Evolutionary conservation across 108 stramenopile species (phyloP).

Genomic region (Nitzschia inconspicua): DNA sequence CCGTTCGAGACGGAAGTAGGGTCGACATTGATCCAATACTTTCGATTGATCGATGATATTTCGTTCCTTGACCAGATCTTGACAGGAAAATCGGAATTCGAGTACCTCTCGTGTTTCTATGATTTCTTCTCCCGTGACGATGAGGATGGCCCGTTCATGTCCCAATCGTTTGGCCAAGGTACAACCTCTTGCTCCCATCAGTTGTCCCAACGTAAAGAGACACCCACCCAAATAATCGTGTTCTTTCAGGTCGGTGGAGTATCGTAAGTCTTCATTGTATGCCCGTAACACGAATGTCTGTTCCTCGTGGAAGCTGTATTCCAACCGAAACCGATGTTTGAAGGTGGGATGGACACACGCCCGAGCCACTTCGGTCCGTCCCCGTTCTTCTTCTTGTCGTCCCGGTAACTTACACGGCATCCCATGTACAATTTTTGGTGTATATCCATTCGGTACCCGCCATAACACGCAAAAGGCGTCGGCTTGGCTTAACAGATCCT

Average conservation of each 20-base stretch:
- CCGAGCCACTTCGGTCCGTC: constrained; percentile 51
- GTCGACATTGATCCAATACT: constrained; percentile 37
- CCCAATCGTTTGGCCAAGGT: constrained; percentile 33
- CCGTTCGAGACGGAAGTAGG: constrained; percentile 46
- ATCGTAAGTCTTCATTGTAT: constrained; percentile 54
- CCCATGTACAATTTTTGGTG: constrained; percentile 7
- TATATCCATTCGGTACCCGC: constrained; percentile 35
- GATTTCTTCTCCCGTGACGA: constrained; percentile 39
- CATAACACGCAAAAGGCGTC: constrained; percentile 55
- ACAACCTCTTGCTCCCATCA: constrained; percentile 54
- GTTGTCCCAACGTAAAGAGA: constrained; percentile 47
- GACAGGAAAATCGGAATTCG: constrained; percentile 49
- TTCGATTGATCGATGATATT: constrained; percentile 36
- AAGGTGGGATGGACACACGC: constrained; percentile 40
- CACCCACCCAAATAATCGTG: constrained; percentile 59
- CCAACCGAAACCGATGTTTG: constrained; percentile 40
- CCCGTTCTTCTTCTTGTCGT: constrained; percentile 45
- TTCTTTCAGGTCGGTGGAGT: constrained; percentile 42
- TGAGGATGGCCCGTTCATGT: constrained; percentile 29
- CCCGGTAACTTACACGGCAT: constrained; percentile 28
- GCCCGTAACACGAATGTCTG: constrained; percentile 52
- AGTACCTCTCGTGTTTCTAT: constrained; percentile 39
- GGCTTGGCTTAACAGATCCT: constrained; percentile 47
- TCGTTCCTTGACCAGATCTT: constrained; percentile 33
- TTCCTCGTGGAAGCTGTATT: constrained; percentile 50